Percentiles rank a stretch among this genome's conserved stretches.
phyloP scores from a whole-genome alignment of 2,329 filamentous ascomycete species.

The Microdochium trichocladiopsis region DNA sequence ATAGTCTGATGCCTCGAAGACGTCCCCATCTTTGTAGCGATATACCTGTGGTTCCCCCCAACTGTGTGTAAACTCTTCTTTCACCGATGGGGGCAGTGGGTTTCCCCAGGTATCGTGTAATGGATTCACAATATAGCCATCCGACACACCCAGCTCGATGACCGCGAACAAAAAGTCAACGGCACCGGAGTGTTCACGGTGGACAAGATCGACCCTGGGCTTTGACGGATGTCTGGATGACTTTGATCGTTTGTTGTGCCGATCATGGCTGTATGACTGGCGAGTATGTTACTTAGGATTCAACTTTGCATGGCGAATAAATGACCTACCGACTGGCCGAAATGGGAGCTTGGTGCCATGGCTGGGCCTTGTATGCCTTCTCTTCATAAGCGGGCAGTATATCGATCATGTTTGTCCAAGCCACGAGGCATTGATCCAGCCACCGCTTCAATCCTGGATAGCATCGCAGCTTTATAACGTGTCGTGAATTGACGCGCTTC shows the following conservation, averaged over 20 bases:
- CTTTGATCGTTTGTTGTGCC: not conserved
- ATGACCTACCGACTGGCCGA: too few relatives aligned
- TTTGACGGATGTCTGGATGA: not conserved
- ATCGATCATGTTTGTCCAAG: too few relatives aligned
- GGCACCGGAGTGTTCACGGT: not conserved
- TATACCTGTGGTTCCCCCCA: not conserved
- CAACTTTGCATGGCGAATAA: too few relatives aligned
- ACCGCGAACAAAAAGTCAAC: slow-evolving; percentile 1
- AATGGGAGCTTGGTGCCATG: too few relatives aligned
- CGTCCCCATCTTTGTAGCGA: not conserved
- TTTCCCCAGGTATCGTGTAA: not conserved
- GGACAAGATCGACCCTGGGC: not conserved
- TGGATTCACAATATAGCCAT: not conserved
- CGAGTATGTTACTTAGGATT: too few relatives aligned
- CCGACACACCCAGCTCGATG: not conserved
- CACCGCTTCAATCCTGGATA: too few relatives aligned
- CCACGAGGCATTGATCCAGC: too few relatives aligned
- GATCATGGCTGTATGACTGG: not conserved
- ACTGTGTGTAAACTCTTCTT: not conserved
- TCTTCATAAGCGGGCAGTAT: too few relatives aligned
- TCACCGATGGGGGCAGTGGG: not conserved
- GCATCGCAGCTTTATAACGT: too few relatives aligned
- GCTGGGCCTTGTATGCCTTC: too few relatives aligned
- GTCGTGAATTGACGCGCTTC: too few relatives aligned
- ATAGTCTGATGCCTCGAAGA: not conserved